Percentiles rank a stretch among this genome's conserved stretches.
Conservation (phyloP, 2,329 filamentous ascomycete species). For the Colletotrichum godetiae region DNA sequence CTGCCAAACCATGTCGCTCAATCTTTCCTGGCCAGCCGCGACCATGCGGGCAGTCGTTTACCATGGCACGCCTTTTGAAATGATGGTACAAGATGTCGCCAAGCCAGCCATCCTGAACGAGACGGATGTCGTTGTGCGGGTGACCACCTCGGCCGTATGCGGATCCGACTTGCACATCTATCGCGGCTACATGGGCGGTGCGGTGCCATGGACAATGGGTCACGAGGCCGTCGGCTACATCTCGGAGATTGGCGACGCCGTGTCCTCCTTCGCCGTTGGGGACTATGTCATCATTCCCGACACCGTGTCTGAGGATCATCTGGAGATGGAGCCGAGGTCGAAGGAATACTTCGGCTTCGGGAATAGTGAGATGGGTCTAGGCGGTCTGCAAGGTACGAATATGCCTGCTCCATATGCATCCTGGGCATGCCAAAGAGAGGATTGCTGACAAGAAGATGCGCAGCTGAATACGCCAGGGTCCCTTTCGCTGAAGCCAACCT, state of each 20-base stretch:
- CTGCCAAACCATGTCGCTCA: background rate
- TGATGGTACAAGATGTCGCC: slow-evolving; percentile 36
- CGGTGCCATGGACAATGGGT: slow-evolving; percentile 41
- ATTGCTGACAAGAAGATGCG: background rate
- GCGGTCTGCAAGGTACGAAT: slow-evolving; percentile 16
- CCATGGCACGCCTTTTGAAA: slow-evolving; percentile 37
- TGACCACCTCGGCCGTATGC: slow-evolving; percentile 47
- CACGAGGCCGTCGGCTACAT: slow-evolving; percentile 55
- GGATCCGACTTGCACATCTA: slow-evolving; percentile 48
- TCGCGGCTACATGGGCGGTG: slow-evolving; percentile 38
- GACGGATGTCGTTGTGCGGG: slow-evolving; percentile 47
- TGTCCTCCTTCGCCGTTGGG: slow-evolving; percentile 47
- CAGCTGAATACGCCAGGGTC: slow-evolving; percentile 66
- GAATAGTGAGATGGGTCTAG: background rate
- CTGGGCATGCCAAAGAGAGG: background rate
- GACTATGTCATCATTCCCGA: slow-evolving; percentile 51
- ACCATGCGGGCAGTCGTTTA: slow-evolving; percentile 33
- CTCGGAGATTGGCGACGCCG: slow-evolving; percentile 46
- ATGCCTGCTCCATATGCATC: background rate
- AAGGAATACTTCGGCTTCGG: slow-evolving; percentile 16
- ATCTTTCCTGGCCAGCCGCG: background rate
- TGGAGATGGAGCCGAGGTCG: background rate
- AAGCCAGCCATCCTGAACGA: slow-evolving; percentile 33
- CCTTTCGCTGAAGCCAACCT: slow-evolving; percentile 76
- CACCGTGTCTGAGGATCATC: slow-evolving; percentile 19